Conservation (phyloP, 352 stramenopile genomes). For the Phytophthora citrophthora region DNA sequence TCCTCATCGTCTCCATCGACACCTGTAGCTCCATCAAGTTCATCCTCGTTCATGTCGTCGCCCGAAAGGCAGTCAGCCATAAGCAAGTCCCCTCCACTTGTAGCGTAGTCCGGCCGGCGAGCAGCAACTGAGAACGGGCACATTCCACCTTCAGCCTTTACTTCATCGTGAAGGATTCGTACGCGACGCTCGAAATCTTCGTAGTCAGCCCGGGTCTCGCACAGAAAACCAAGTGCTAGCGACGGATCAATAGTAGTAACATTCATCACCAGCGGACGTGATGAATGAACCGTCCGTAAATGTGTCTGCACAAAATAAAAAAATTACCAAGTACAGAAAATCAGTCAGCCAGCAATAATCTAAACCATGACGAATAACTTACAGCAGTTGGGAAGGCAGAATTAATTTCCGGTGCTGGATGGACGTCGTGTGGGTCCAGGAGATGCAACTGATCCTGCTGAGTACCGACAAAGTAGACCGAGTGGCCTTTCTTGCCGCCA, state of each 20-base stretch:
- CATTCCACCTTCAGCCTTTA: conserved; percentile 45
- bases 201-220: conserved; percentile 76
- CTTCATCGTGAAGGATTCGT: conserved; percentile 45
- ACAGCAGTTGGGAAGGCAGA: conserved; percentile 76
- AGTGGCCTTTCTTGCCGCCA: conserved; percentile 93
- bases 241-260: conserved; percentile 93
- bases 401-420: conserved; percentile 71
- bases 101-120: conserved; percentile 63
- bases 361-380: conserved; percentile 12
- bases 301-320: conserved; percentile 56
- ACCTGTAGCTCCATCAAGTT: conserved; percentile 20
- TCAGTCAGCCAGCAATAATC: background rate
- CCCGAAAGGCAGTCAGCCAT: conserved; percentile 67
- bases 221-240: conserved; percentile 94
- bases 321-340: conserved; percentile 4
- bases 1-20: conserved; percentile 21
- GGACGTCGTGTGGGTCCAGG: conserved; percentile 87
- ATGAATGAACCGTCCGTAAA: conserved; percentile 61
- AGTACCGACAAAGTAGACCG: conserved; percentile 95
- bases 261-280: conserved; percentile 74
- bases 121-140: conserved; percentile 73
- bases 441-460: conserved; percentile 83
- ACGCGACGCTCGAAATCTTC: conserved; percentile 69
- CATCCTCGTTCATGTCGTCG: conserved; percentile 66
- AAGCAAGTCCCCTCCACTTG: conserved; percentile 51